Evolutionary conservation across 345 rosid genomes (phyloP).

Genomic region (Hibiscus mutabilis): DNA sequence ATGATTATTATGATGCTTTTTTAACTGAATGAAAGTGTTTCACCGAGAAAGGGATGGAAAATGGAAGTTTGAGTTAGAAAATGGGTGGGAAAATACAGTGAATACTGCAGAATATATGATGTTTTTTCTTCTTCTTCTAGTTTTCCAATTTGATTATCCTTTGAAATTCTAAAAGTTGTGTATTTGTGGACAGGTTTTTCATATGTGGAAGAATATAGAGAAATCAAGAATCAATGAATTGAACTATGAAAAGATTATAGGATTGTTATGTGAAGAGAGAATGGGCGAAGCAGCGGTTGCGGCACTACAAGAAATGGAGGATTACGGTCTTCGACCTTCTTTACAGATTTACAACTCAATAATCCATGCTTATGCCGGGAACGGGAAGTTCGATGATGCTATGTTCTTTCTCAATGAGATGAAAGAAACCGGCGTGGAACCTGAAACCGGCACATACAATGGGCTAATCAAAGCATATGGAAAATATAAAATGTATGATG

Average conservation of each 20-base stretch:
- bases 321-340: slow-evolving; percentile 30
- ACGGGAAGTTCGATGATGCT: slow-evolving; percentile 47
- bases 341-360: slow-evolving; percentile 44
- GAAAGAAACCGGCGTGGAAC: slow-evolving; percentile 35
- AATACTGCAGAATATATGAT: background rate
- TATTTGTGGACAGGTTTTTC: slow-evolving; percentile 42
- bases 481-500: slow-evolving; percentile 50
- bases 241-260: slow-evolving; percentile 50
- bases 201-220: slow-evolving; percentile 51
- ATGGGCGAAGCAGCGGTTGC: slow-evolving; percentile 38
- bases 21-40: no score
- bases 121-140: no score
- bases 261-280: slow-evolving; percentile 38
- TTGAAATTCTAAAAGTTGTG: background rate
- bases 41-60: background rate
- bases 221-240: slow-evolving; percentile 36
- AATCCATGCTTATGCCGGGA: slow-evolving; percentile 39
- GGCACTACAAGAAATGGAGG: slow-evolving; percentile 42
- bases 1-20: background rate
- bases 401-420: slow-evolving; percentile 35
- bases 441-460: slow-evolving; percentile 38
- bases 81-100: background rate
- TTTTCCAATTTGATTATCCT: background rate
- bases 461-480: slow-evolving; percentile 57
- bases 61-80: background rate